Base-by-base conservation (phyloP, 2,329 filamentous ascomycete genomes). In the Penicillium sp. region DNA sequence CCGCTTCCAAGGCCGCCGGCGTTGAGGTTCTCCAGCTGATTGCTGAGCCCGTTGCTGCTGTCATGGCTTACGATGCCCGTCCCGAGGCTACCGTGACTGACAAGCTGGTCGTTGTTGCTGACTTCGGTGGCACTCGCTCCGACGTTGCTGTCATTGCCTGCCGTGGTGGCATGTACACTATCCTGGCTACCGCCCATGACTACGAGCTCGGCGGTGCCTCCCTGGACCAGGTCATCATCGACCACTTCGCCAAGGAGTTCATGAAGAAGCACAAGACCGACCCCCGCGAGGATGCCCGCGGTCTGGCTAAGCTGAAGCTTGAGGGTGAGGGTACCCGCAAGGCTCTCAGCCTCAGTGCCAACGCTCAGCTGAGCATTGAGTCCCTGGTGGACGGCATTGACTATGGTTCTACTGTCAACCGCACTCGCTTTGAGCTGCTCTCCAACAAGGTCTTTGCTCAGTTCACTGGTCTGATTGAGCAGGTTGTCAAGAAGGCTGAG, bases 181-280 rank as follows among this genome's bases (percentile, higher is more conserved):
- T 97, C 72, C 85, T 99, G 61, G 93, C 95, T 22, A 96, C 94
- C 13, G 88, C 90, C 33, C 95, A 98, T 82, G 95, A 99, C 83
- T 97, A 96, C 81, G 93, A 98, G 75, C 91, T 94, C 70, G 89
- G 91, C 60, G 95, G 95, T 74, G 85, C 88, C 38, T 89, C 93
- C 68, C 85, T 99, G 60, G 95, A 99, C 82, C 87, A 95, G 77
- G 90, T 94, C 54, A 85, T 99, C 62, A 91, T 97, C 77, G 94
- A 99, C 77, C 90, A 97, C 84, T 97, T 98, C 72, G 91, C 94
- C 71, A 99, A 99, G 85, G 95, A 99, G 81, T 99, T 99, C 82
- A 86, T 95, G 75, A 98, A 99, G 87, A 97, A 96, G 86, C 88
- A 98, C 86, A 90, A 89, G 82, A 87, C 87, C 61, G 95, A 98